Base-by-base conservation (phyloP, 192 early-diverging fungal species). In the Entomortierella lignicola region DNA sequence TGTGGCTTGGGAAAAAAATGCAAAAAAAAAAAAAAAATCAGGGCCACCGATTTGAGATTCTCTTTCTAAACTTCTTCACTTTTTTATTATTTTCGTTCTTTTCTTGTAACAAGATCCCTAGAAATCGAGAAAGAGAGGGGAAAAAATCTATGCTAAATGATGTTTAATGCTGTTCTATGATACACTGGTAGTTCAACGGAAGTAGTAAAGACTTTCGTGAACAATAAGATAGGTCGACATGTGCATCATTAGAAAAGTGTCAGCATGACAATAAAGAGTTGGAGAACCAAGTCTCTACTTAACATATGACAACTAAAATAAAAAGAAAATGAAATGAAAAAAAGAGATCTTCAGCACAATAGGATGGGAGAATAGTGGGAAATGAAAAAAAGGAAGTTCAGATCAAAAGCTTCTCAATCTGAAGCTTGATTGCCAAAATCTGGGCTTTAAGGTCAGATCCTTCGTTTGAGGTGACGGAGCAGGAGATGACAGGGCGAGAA, bases 381-480 rank as follows among this genome's bases (percentile, higher is more conserved):
- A 23, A 12, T 39, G 15, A 2, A 31, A 34, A 31, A 51, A 41
- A 21, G 8, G 12, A 23, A 64, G n/a, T 57, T 89, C 91, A 96
- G 80, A 96, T 92, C 65, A 96, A 84, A 32, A 96, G 84, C 87
- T 95, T 96, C 87, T 99, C 98, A 66, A 99, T 98, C 85, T 94
- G 90, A 77, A 84, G 83, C 89, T 98, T 97, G 83, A 97, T 92
- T 53, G 87, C 82, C 69, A 88, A 85, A 81, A 98, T 99, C 84
- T 98, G 97, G 59, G 90, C 84, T 89, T 92, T 95, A 66, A 98
- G 87, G 71, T 99, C 97, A 37, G 94, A 96, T 11, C 92, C 97
- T 81, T 98, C 98, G 89, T 99, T 99, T 77, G 96, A 94, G 77
- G 96, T 99, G 56, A 99, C 92, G 37, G 95, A 95, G 81, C 87